Base-by-base conservation (phyloP, 805 yeast species). In the Barnettozyma botsteinii region DNA sequence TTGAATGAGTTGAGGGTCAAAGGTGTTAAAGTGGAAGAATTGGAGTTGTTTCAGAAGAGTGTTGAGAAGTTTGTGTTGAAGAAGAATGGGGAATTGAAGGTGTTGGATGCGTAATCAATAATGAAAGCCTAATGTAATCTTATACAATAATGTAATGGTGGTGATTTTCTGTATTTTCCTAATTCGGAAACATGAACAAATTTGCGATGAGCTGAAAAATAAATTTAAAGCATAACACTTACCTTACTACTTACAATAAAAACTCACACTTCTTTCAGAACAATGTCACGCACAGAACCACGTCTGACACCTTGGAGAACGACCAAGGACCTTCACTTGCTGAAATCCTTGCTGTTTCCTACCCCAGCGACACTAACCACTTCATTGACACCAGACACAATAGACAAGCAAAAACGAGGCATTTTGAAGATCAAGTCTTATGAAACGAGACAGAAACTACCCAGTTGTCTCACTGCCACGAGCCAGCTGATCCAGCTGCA, bases 1-100 rank as follows among this genome's bases (percentile, higher is more conserved):
- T 51, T 62, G 38, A 52, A 64, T 23, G 47, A 43, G 14, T 23
- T 63, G 13, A 56, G 67, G 49, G 50, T 53, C 22, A 48, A 43
- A 39, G 71, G 70, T 0, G 55, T 50, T 40, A 27, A 40, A 8
- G 43, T 47, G 15, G 21, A 24, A 18, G 38, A 32, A 12, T 7
- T 32, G 4, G 29, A 32, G 2, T 3, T 33, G 12, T 44, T 41
- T 25, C 13, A 7, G 7, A 20, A 20, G 20, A 29, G n/a, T 20
- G 25, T 12, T 9, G 37, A 34, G 19, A 41, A 38, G 27, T 22
- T 33, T 8, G 20, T 23, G n/a, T 21, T 38, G 4, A 18, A 29
- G 1, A 39, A 25, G 28, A 28, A 41, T 15, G 45, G 45, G 4
- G 22, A 4, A 6, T 10, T 37, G 10, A 41, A 18, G 25, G 21